Percentiles rank a stretch among this genome's conserved stretches.
Conservation (phyloP, 805 yeast species). For the Kodamaea kaohsiungensis region DNA sequence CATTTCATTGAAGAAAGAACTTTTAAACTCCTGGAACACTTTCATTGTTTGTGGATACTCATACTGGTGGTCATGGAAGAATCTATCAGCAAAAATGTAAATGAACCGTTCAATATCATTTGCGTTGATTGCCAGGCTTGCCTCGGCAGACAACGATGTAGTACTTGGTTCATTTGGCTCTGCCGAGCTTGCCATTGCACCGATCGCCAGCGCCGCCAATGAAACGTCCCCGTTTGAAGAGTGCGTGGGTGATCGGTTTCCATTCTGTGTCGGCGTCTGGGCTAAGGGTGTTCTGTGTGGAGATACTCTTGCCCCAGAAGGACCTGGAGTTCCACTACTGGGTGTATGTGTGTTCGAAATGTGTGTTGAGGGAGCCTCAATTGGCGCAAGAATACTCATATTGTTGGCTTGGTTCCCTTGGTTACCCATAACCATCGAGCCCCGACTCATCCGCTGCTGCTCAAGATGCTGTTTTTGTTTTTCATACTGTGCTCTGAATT, state of each 20-base stretch:
- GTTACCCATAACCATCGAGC: neutral
- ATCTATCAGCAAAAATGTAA: constrained; percentile 42
- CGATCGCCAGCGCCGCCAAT: neutral
- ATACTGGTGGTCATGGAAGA: constrained; percentile 40
- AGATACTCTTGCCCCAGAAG: neutral
- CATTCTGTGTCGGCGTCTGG: constrained; percentile 1
- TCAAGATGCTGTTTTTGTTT: constrained; percentile 17
- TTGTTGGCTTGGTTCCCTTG: constrained; percentile 1
- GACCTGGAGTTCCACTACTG: neutral
- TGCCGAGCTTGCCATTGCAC: neutral
- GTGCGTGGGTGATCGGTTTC: neutral
- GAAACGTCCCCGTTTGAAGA: neutral
- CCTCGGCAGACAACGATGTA: constrained; percentile 1
- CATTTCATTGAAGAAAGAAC: constrained; percentile 42
- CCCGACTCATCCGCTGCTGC: neutral
- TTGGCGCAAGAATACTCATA: constrained; percentile 3
- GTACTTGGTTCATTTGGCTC: neutral
- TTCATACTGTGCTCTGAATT: constrained; percentile 25
- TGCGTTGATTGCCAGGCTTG: constrained; percentile 11
- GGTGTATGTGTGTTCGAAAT: constrained; percentile 1
- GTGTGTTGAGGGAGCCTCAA: neutral
- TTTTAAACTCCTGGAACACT: constrained; percentile 45
- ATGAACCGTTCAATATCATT: constrained; percentile 42
- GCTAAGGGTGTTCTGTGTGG: constrained; percentile 4
- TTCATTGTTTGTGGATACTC: constrained; percentile 46